phyloP scores from a whole-genome alignment of 2,329 filamentous ascomycete genomes.

The Cercospora zeae-maydis region DNA sequence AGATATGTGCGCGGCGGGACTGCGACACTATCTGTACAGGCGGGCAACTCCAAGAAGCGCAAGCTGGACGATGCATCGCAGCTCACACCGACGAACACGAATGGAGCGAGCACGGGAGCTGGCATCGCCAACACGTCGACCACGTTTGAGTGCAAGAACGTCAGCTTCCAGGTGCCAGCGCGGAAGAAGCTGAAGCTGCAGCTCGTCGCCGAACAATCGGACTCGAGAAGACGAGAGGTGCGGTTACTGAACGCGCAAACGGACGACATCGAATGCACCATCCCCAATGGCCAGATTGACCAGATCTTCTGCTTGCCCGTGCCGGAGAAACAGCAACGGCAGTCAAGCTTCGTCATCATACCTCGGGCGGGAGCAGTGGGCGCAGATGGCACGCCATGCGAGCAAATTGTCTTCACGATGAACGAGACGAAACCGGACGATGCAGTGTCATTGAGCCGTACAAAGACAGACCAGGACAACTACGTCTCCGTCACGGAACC shows the following conservation, averaged over 20 bases:
- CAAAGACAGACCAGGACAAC: constrained; percentile 41
- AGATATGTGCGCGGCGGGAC: constrained; percentile 37
- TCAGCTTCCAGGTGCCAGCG: constrained; percentile 60
- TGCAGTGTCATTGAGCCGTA: constrained; percentile 40
- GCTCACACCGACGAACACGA: constrained; percentile 7
- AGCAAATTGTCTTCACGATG: constrained; percentile 60
- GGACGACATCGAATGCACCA: constrained; percentile 39
- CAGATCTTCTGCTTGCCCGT: constrained; percentile 60
- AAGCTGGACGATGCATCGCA: constrained; percentile 44
- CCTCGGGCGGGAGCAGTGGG: constrained; percentile 49
- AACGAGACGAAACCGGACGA: constrained; percentile 48
- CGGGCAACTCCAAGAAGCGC: constrained; percentile 44
- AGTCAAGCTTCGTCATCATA: constrained; percentile 61
- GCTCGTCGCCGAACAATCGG: constrained; percentile 41
- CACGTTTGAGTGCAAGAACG: constrained; percentile 50
- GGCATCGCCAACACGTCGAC: constrained; percentile 34
- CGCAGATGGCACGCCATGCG: constrained; percentile 38
- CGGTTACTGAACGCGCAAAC: constrained; percentile 30
- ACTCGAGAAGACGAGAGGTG: constrained; percentile 28
- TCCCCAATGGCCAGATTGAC: constrained; percentile 52
- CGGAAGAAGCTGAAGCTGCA: constrained; percentile 62
- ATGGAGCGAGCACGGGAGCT: constrained; percentile 11
- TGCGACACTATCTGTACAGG: constrained; percentile 17
- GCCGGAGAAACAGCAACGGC: constrained; percentile 61
- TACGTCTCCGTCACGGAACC: constrained; percentile 44